Evolutionary conservation across 495 filamentous ascomycete species (phyloP).

Genomic region (Schizothecium vesticola): DNA sequence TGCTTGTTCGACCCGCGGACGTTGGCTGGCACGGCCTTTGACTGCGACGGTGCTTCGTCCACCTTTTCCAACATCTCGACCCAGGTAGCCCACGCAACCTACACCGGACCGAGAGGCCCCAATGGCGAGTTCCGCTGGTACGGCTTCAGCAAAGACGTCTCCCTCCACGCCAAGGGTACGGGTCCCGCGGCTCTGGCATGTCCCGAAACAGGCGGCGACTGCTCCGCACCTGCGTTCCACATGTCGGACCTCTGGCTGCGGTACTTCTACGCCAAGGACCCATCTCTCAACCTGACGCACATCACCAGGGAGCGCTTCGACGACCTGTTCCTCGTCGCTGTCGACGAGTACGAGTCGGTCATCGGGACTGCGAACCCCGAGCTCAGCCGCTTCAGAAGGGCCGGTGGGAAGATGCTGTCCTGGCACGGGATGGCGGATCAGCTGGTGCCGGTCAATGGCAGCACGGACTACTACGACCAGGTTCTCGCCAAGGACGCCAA

Average conservation of each 20-base stretch:
- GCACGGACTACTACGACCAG: constrained; percentile 23
- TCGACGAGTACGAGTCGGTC: constrained; percentile 26
- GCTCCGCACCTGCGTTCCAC: neutral
- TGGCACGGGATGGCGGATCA: constrained; percentile 38
- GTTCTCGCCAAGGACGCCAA: constrained; percentile 12
- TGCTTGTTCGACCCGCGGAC: constrained; percentile 2
- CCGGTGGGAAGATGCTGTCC: constrained; percentile 38
- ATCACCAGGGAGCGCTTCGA: neutral
- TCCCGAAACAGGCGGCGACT: neutral
- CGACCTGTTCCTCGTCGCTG: constrained; percentile 8
- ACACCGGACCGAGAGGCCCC: neutral
- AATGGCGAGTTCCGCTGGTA: neutral
- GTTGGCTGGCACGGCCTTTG: neutral
- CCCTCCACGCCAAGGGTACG: neutral
- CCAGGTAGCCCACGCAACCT: neutral
- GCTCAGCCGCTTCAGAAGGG: constrained; percentile 28
- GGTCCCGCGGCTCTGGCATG: neutral
- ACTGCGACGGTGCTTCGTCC: neutral
- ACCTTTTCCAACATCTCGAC: neutral
- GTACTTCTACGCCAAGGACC: constrained; percentile 23
- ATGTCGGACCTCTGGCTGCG: constrained; percentile 1
- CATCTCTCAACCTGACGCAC: neutral
- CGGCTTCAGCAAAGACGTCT: neutral
- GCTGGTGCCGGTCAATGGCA: constrained; percentile 24
- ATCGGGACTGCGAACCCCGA: constrained; percentile 35